Evolutionary conservation across 2,329 filamentous ascomycete species (phyloP).

Genomic region (Ophiostoma quercus): DNA sequence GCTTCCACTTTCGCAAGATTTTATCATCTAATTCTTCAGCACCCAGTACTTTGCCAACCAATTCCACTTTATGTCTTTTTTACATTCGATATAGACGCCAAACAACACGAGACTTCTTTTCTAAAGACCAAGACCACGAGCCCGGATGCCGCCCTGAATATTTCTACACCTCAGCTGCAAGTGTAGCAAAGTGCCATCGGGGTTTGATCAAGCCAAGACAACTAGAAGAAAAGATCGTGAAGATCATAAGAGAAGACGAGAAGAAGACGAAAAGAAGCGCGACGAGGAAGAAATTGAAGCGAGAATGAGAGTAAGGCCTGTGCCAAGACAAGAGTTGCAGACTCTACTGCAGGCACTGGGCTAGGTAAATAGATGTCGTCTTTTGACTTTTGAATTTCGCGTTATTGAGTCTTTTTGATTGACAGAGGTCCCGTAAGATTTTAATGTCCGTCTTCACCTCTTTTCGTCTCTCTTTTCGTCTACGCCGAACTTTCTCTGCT

Average conservation of each 20-base stretch:
- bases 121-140: background rate
- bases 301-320: background rate
- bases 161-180: background rate
- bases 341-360: background rate
- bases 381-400: background rate
- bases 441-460: background rate
- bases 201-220: background rate
- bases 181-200: background rate
- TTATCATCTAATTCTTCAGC: background rate
- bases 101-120: background rate
- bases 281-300: background rate
- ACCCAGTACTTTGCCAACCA: background rate
- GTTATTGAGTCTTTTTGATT: background rate
- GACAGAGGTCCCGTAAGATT: background rate
- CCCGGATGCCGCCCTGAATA: background rate
- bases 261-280: background rate
- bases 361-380: background rate
- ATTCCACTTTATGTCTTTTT: background rate
- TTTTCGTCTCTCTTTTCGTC: background rate
- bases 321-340: background rate
- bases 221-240: background rate
- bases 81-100: background rate
- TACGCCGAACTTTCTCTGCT: background rate
- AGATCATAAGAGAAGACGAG: background rate
- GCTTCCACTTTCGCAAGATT: background rate